Conservation (phyloP, 768 basidiomycete species). For the Boletus sp. region DNA sequence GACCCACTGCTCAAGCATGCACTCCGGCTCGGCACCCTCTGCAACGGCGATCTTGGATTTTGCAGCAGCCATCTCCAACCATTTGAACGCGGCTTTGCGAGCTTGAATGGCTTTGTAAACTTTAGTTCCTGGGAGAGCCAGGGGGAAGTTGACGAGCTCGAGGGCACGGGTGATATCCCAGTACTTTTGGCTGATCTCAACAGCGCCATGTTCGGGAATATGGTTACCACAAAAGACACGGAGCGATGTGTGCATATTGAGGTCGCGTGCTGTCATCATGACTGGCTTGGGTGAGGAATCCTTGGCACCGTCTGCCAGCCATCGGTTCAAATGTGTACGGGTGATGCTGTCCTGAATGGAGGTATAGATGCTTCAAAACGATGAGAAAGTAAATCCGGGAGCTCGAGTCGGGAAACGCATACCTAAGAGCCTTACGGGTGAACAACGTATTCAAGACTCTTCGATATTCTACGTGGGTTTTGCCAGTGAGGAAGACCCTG, state of each 20-base stretch:
- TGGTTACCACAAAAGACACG: conserved; percentile 93
- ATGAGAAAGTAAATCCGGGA: not conserved
- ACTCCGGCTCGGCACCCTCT: conserved; percentile 73
- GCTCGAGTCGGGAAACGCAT: conserved; percentile 20
- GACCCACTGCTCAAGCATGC: conserved; percentile 94
- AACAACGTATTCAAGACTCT: conserved; percentile 88
- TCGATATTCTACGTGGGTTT: conserved; percentile 90
- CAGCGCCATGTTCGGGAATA: conserved; percentile 74
- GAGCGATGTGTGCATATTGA: conserved; percentile 98
- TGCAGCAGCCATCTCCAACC: conserved; percentile 75
- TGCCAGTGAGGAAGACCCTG: conserved; percentile 98
- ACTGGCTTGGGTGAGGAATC: conserved; percentile 53
- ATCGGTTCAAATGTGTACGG: conserved; percentile 69
- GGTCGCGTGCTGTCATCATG: conserved; percentile 89
- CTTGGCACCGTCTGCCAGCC: conserved; percentile 60
- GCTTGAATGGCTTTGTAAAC: conserved; percentile 92
- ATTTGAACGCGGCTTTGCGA: conserved; percentile 79
- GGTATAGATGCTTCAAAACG: conserved; percentile 66
- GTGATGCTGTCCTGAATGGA: conserved; percentile 80
- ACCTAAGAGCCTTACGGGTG: conserved; percentile 92
- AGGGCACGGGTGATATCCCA: conserved; percentile 95
- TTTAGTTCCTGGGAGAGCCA: conserved; percentile 94
- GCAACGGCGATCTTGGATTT: conserved; percentile 83
- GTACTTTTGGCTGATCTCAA: conserved; percentile 89
- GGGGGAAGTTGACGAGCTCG: conserved; percentile 98